A percentile compares a stretch with the other conserved stretches of the same genome.
Conservation (phyloP, 225 moss, liverwort and hornwort genomes). For the Pseudoscleropodium purum region DNA sequence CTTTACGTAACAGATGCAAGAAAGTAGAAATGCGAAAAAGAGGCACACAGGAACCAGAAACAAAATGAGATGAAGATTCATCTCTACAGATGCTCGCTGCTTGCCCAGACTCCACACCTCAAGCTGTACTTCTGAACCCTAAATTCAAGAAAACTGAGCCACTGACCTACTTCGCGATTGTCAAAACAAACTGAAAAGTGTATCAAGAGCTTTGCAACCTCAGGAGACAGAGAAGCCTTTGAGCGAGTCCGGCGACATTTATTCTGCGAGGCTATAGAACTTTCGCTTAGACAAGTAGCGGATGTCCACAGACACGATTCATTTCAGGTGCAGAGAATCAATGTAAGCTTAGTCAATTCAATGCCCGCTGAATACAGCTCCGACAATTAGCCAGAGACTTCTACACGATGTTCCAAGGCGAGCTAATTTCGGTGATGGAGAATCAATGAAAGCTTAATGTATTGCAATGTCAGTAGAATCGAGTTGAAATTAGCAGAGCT, state of each 20-base stretch:
- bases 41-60: slow-evolving; percentile 6
- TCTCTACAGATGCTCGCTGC: background rate
- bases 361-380: background rate
- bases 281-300: background rate
- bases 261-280: background rate
- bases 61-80: background rate
- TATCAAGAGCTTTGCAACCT: background rate
- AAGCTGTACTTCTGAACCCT: background rate
- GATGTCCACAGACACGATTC: background rate
- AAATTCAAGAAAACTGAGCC: background rate
- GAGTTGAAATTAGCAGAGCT: background rate
- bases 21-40: background rate
- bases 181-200: background rate
- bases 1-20: background rate
- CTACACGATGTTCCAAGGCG: background rate
- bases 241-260: background rate
- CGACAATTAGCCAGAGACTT: background rate
- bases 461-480: background rate
- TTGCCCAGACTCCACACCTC: background rate
- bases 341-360: background rate
- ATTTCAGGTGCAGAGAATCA: background rate
- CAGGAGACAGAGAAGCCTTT: background rate
- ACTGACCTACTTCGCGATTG: background rate
- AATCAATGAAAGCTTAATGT: background rate
- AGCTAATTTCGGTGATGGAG: background rate